Percentiles rank a stretch among this genome's conserved stretches.
Evolutionary conservation across 163 green algal genomes (phyloP).

Genomic region (Chlorella variabilis): DNA sequence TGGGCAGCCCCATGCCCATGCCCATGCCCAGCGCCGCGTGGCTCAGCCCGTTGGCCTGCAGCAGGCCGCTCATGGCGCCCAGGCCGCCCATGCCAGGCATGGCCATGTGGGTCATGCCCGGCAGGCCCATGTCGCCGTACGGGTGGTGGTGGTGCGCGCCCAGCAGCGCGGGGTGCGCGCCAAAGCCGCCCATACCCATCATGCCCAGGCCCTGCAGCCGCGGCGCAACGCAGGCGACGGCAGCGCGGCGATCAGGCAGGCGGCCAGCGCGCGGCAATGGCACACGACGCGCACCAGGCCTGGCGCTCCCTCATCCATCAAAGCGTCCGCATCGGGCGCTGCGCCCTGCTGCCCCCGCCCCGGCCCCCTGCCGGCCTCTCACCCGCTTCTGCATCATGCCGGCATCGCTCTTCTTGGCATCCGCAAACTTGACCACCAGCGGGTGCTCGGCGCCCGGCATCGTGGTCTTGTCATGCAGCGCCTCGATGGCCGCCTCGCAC

Average conservation of each 20-base stretch:
- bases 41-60: constrained; percentile 37
- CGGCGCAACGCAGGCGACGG: too few relatives aligned
- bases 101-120: constrained; percentile 54
- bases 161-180: constrained; percentile 6
- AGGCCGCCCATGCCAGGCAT: constrained; percentile 43
- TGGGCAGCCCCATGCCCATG: constrained; percentile 20
- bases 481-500: constrained; percentile 80
- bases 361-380: background rate
- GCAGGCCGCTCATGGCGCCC: constrained; percentile 42
- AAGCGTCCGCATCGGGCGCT: too few relatives aligned
- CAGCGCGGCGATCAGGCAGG: too few relatives aligned
- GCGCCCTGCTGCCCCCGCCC: too few relatives aligned
- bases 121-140: constrained; percentile 26
- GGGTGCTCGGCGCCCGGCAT: constrained; percentile 75
- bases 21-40: constrained; percentile 7
- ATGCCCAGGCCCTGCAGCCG: constrained; percentile 28
- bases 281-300: too few relatives aligned
- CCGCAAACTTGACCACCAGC: constrained; percentile 90
- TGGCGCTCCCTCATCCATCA: too few relatives aligned
- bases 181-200: constrained; percentile 38
- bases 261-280: too few relatives aligned
- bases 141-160: constrained; percentile 5
- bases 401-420: constrained; percentile 54
- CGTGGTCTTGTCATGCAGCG: constrained; percentile 72
- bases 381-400: constrained; percentile 23